Base-by-base conservation (phyloP, 1,139 yeast genomes). In the Geotrichum phurueaensis region DNA sequence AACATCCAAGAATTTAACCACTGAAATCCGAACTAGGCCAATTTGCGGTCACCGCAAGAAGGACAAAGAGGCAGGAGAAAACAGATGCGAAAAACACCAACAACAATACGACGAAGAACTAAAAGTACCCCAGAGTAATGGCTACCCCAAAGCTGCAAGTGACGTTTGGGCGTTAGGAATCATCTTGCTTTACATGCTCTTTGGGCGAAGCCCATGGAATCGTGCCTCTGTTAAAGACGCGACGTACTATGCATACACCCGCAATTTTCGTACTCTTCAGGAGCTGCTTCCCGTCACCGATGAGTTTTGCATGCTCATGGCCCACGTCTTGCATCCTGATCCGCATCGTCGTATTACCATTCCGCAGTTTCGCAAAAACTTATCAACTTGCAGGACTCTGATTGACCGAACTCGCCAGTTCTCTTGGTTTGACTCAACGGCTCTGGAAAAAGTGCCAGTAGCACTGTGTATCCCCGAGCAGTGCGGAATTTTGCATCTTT, bases 111-210 rank as follows among this genome's bases (percentile, higher is more conserved):
- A 18, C 12, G 29, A 23, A 39, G 2, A 15, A 39, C 3, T 4
- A 5, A 25, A 47, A 12, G 3, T 27, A 3, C 25, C 43, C 12
- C 51, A 53, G 27, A 59, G 61, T 31, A 59, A 59, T 20, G 61
- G 61, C 4, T 59, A 52, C 18, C 61, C 61, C 7, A 56, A 53
- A 29, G 45, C 61, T 20, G 50, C 61, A 1, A 56, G 59, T 57
- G 97, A 91, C 71, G 81, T 89, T 31, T 91, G 97, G 97, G 87
- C 96, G 1, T 76, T 91, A 60, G 95, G 95, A 1, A 86, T 91
- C 31, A 84, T 91, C 39, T 77, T 91, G 62, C 84, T 91, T 65
- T 91, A 91, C 70, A 79, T 91, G 58, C 81, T 89, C n/a, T 89
- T 96, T 68, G 85, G 89, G 53, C 81, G 96, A 71, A 91, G 91